Evolutionary conservation across 129 eudicot genomes (phyloP).

Genomic region (sunflower (Helianthus annuus)): HanXRQr2.0-SUNRISE NC_035447.2:4966705-4967204

Average conservation of each 20-base stretch:
- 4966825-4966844: conserved; percentile 38
- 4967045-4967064: conserved; percentile 62
- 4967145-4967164: too few species aligned
- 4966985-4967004: conserved; percentile 68
- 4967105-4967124: too few species aligned
- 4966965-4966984: conserved; percentile 66
- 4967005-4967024: conserved; percentile 62
- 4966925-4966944: conserved; percentile 75
- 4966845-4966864: conserved; percentile 30
- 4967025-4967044: conserved; percentile 64
- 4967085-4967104: too few species aligned
- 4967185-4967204: too few species aligned
- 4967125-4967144: too few species aligned
- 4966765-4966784: neutral
- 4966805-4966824: neutral
- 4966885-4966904: conserved; percentile 15
- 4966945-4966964: conserved; percentile 72
- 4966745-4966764: neutral
- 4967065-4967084: too few species aligned
- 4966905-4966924: conserved; percentile 49
- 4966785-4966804: neutral
- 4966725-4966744: neutral
- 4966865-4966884: conserved; percentile 26
- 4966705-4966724: too few species aligned
- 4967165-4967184: too few species aligned